phyloP scores from a whole-genome alignment of 2,329 filamentous ascomycete genomes.

The Botrytis fragariae region DNA sequence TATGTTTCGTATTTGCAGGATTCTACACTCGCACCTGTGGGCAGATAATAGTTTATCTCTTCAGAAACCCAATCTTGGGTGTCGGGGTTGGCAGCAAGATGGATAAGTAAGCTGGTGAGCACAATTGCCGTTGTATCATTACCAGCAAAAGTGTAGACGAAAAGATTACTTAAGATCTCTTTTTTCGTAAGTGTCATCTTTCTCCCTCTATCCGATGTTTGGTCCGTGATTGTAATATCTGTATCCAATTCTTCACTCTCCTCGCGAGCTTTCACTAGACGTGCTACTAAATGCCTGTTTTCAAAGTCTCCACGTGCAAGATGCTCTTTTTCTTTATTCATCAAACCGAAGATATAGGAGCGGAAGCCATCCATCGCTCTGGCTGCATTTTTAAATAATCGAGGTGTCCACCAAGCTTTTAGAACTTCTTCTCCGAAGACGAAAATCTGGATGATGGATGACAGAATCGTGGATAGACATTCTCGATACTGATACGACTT shows the following conservation, averaged over 20 bases:
- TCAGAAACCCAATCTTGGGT: neutral
- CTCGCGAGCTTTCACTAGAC: neutral
- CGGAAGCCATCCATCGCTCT: neutral
- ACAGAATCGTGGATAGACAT: slow-evolving; percentile 1
- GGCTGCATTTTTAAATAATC: neutral
- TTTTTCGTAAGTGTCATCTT: slow-evolving; percentile 7
- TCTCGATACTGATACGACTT: slow-evolving; percentile 8
- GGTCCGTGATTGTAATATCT: neutral
- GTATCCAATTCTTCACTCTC: neutral
- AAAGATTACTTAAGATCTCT: slow-evolving; percentile 11
- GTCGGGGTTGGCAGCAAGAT: neutral
- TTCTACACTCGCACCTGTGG: neutral
- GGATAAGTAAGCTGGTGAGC: neutral
- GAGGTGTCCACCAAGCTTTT: slow-evolving; percentile 1
- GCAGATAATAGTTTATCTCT: slow-evolving; percentile 8
- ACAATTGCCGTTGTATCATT: slow-evolving; percentile 3
- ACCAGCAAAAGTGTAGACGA: slow-evolving; percentile 6
- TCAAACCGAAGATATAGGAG: slow-evolving; percentile 6
- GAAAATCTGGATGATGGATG: neutral
- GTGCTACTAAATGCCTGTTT: neutral
- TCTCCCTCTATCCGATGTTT: neutral
- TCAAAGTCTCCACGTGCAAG: neutral
- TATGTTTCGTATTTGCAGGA: neutral
- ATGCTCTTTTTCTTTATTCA: neutral
- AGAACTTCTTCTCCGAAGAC: slow-evolving; percentile 4